Base-by-base conservation (phyloP, 2,329 filamentous ascomycete species). In the Verticillium nonalfalfae region DNA sequence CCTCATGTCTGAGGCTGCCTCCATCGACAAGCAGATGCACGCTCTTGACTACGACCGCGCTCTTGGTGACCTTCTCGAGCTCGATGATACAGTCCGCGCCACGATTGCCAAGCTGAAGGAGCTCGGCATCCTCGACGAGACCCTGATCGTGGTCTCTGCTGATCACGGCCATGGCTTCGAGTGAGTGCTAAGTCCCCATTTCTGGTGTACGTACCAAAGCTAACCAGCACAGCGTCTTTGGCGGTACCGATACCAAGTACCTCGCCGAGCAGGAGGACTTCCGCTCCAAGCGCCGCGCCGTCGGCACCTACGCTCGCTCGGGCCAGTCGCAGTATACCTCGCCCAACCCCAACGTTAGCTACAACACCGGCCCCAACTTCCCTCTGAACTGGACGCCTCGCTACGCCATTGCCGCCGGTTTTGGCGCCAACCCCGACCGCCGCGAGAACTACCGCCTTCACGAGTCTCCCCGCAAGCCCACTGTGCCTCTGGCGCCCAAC, bases 21-120 rank as follows among this genome's bases (percentile, higher is more conserved):
- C 87, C 1, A 90, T 96, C 67, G 91, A 95, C 77, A 96, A 96
- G 81, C 89, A 91, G 81, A 95, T 96, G 91, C 91, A 96, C 77
- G 74, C 79, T 2, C 83, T 95, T 21, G 91, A 95, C 77, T 95
- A 95, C 72, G 90, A 95, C 76, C 90, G 91, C 60, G 90, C 91
- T 1, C 85, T 96, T 0, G 91, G 90, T 60, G 91, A 96, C 68
- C 85, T 96, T 1, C 85, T 96, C 50, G 91, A 96, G 77, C 83
- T 96, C 38, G 91, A 96, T 70, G 90, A 96, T 75, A 93, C 91
- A 4, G 79, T 96, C 67, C 86, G 86, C 59, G 90, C 90, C 18
- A 92, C 90, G 3, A 81, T 94, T 60, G 81, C 81, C 56, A 87
- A 90, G 71, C 86, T 96, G 54, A 80, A 85, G 68, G 76, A 81